A percentile compares a stretch with the other conserved stretches of the same genome.
These are phyloP conservation scores for Phialemonium atrogriseum DNA, from an alignment of 2,329 filamentous ascomycete genomes.

Conservation along the genomic window DNA sequence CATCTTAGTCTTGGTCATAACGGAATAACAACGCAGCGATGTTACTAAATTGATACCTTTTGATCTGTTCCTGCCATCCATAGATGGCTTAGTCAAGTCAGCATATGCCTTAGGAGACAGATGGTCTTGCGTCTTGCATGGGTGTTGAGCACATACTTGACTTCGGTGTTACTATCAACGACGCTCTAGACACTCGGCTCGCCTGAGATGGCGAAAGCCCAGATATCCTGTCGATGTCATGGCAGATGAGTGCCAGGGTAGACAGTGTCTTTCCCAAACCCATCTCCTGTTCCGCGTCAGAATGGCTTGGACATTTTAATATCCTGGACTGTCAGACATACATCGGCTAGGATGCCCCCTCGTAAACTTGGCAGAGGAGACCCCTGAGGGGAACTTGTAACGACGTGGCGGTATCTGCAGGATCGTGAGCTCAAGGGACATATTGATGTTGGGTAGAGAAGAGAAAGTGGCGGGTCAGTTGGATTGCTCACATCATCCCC, in stretches of 20 bases:
- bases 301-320: background rate
- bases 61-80: slow-evolving; percentile 18
- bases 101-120: no score
- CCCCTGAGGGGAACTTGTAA: slow-evolving; percentile 8
- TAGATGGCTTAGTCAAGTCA: slow-evolving; percentile 12
- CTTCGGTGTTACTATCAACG: slow-evolving; percentile 16
- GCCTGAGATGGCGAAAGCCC: slow-evolving; percentile 2
- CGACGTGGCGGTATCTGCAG: slow-evolving; percentile 12
- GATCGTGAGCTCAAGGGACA: background rate
- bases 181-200: slow-evolving; percentile 8
- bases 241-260: slow-evolving; percentile 19
- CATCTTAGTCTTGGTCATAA: no score
- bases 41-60: slow-evolving; percentile 11
- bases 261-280: slow-evolving; percentile 25
- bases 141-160: slow-evolving; percentile 4
- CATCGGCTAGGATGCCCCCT: slow-evolving; percentile 24
- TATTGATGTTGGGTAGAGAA: background rate
- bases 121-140: background rate
- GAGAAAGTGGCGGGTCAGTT: background rate
- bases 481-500: slow-evolving; percentile 5
- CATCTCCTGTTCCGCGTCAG: slow-evolving; percentile 20
- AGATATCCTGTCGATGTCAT: slow-evolving; percentile 12
- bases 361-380: slow-evolving; percentile 6
- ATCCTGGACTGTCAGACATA: slow-evolving; percentile 8
- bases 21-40: slow-evolving; percentile 1